Percentiles rank a stretch among this genome's conserved stretches.
phyloP scores from a whole-genome alignment of 331 rosid genomes.

The Rhamnella rubrinervis region DNA sequence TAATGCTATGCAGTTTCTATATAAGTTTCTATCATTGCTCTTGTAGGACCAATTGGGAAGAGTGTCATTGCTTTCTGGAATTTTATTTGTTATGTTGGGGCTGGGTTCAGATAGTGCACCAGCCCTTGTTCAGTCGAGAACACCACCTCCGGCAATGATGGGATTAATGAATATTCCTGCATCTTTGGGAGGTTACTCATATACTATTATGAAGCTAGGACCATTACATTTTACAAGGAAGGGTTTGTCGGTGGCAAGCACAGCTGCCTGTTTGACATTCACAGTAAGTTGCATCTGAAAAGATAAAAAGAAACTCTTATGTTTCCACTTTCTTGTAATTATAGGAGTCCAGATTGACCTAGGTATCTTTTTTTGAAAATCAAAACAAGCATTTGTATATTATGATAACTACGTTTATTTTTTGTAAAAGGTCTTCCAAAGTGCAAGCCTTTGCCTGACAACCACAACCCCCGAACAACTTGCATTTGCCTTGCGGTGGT shows the following conservation, averaged over 20 bases:
- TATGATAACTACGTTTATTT: constrained; percentile 33
- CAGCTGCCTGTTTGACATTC: constrained; percentile 88
- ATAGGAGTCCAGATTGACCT: constrained; percentile 3
- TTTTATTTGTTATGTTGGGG: constrained; percentile 78
- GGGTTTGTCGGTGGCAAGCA: constrained; percentile 91
- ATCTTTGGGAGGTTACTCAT: constrained; percentile 78
- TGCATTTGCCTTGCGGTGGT: constrained; percentile 88
- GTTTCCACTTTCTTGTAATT: not conserved
- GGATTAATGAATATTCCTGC: constrained; percentile 79
- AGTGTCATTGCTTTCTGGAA: constrained; percentile 79
- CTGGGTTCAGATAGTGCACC: constrained; percentile 91
- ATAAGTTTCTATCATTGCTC: constrained; percentile 16
- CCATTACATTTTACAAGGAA: constrained; percentile 90
- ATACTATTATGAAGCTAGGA: constrained; percentile 76
- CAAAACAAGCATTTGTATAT: constrained; percentile 9
- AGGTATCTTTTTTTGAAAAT: constrained; percentile 12
- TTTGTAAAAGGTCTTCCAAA: constrained; percentile 84
- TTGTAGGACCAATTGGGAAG: constrained; percentile 92
- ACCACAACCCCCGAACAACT: constrained; percentile 95
- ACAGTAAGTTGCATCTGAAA: constrained; percentile 50
- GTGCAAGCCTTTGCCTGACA: constrained; percentile 94
- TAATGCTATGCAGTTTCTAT: constrained; percentile 24
- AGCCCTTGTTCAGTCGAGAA: constrained; percentile 79
- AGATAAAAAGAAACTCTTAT: not conserved
- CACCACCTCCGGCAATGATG: constrained; percentile 71